These are phyloP conservation scores for Biscutella laevigata DNA, from an alignment of 441 rosid genomes.

Conservation along the genomic window DNA sequence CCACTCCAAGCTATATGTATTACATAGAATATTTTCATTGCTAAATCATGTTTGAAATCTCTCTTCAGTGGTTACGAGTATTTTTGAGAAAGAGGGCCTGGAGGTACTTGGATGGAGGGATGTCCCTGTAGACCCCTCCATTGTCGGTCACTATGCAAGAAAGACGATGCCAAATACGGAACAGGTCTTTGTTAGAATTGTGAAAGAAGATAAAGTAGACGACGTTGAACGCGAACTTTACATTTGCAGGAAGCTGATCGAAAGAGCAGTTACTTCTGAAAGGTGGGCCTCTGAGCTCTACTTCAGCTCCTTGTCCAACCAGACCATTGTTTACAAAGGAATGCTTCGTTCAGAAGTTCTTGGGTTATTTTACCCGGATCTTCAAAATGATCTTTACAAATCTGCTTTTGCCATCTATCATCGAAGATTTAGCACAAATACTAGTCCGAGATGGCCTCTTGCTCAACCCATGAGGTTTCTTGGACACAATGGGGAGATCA, in stretches of 20 bases:
- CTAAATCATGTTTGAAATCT: slow-evolving; percentile 21
- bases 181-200: slow-evolving; percentile 91
- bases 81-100: slow-evolving; percentile 87
- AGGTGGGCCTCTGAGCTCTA: slow-evolving; percentile 89
- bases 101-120: slow-evolving; percentile 99
- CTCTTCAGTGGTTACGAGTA: slow-evolving; percentile 60
- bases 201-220: slow-evolving; percentile 76
- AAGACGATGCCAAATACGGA: slow-evolving; percentile 89
- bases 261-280: slow-evolving; percentile 58
- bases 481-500: slow-evolving; percentile 99
- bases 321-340: slow-evolving; percentile 94
- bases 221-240: slow-evolving; percentile 95
- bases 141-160: slow-evolving; percentile 88
- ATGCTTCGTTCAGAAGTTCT: slow-evolving; percentile 99
- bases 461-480: slow-evolving; percentile 99
- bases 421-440: slow-evolving; percentile 94
- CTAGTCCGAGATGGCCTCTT: slow-evolving; percentile 99
- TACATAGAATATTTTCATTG: background rate
- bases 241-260: slow-evolving; percentile 92
- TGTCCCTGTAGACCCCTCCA: slow-evolving; percentile 78
- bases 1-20: background rate
- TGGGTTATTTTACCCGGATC: slow-evolving; percentile 78
- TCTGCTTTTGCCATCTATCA: slow-evolving; percentile 97
- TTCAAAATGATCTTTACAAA: slow-evolving; percentile 65
- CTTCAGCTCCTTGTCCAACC: slow-evolving; percentile 93